Percentiles rank a stretch among this genome's conserved stretches.
Evolutionary conservation across 164 flowering plant genomes (phyloP).

Genomic region (Berberis vulgaris): DNA sequence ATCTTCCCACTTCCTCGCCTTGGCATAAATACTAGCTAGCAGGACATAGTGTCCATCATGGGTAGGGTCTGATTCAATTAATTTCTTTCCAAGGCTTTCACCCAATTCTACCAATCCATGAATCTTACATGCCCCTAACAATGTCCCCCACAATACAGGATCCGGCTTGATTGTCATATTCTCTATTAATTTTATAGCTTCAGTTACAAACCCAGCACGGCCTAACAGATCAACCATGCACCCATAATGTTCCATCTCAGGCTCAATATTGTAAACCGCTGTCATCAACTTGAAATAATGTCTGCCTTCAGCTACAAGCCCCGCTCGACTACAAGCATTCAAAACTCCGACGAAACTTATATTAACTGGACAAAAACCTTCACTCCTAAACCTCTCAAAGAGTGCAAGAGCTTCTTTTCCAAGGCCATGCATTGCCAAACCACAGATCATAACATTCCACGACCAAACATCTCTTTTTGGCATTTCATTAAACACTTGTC

Average conservation of each 20-base stretch:
- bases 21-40: slow-evolving; percentile 1
- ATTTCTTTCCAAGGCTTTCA: not conserved
- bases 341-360: slow-evolving; percentile 42
- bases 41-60: not conserved
- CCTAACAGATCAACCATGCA: slow-evolving; percentile 52
- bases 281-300: slow-evolving; percentile 35
- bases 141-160: slow-evolving; percentile 1
- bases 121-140: not conserved
- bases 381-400: slow-evolving; percentile 23
- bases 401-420: slow-evolving; percentile 37
- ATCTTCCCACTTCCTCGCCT: slow-evolving; percentile 1
- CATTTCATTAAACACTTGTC: slow-evolving; percentile 26
- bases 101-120: not conserved
- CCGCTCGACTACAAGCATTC: slow-evolving; percentile 42
- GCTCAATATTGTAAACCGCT: slow-evolving; percentile 24
- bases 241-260: slow-evolving; percentile 55
- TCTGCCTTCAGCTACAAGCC: slow-evolving; percentile 35
- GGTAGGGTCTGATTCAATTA: not conserved
- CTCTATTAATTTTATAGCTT: slow-evolving; percentile 35
- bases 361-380: slow-evolving; percentile 26
- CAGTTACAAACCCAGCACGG: slow-evolving; percentile 37
- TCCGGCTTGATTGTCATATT: slow-evolving; percentile 28
- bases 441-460: slow-evolving; percentile 52
- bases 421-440: slow-evolving; percentile 39
- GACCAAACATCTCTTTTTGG: slow-evolving; percentile 26